Evolutionary conservation across 352 stramenopile species (phyloP).

Genomic region (Phytophthora niederhauseri): DNA sequence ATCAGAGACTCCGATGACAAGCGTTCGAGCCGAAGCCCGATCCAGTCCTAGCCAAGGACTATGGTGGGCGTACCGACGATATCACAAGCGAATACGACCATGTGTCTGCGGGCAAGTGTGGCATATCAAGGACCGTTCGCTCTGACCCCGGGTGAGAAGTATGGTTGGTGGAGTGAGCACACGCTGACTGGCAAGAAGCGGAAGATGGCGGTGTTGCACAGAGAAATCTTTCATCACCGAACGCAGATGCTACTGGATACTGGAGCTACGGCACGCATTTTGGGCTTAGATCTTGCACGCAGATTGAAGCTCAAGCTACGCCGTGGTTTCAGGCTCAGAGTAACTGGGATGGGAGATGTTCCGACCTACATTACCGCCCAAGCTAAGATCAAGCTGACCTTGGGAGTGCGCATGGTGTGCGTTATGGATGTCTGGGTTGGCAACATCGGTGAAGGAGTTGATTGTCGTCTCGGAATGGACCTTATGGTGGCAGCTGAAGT

Average conservation of each 20-base stretch:
- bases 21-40: too few relatives aligned
- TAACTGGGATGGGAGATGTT: too few relatives aligned
- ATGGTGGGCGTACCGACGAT: too few relatives aligned
- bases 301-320: conserved; percentile 24
- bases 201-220: too few relatives aligned
- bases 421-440: conserved; percentile 25
- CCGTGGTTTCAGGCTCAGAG: not conserved
- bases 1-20: too few relatives aligned
- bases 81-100: too few relatives aligned
- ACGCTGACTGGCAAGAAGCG: not conserved
- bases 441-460: conserved; percentile 29
- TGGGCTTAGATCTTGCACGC: conserved; percentile 33
- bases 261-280: conserved; percentile 28
- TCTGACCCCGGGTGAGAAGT: not conserved
- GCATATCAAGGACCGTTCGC: too few relatives aligned
- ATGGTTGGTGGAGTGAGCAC: too few relatives aligned
- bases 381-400: conserved; percentile 34
- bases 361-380: conserved; percentile 15
- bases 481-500: conserved; percentile 37
- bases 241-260: conserved; percentile 23
- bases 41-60: too few relatives aligned
- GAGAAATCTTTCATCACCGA: conserved; percentile 3
- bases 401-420: conserved; percentile 26
- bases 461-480: conserved; percentile 37
- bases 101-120: too few relatives aligned